Conservation (phyloP, 768 basidiomycete species). For the Multifurca ochricompacta region DNA sequence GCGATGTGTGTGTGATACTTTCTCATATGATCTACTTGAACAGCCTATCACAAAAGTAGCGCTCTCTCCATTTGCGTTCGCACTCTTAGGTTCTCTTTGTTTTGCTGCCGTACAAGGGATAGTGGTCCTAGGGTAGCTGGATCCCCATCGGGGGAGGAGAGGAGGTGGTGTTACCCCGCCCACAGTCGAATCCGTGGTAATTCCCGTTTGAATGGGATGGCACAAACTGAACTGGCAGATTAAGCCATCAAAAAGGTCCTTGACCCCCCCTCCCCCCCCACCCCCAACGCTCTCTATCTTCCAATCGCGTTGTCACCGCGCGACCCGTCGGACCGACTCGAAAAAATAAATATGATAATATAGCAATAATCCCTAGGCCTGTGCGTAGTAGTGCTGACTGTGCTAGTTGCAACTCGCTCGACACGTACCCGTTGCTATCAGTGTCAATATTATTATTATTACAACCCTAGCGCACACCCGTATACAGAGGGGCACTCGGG, state of each 20-base stretch:
- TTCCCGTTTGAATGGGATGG: not conserved
- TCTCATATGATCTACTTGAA: not conserved
- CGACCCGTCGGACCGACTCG: not conserved
- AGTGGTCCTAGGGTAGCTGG: not conserved
- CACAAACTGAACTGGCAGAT: too few species aligned
- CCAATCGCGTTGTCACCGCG: constrained; percentile 11
- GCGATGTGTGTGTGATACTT: not conserved
- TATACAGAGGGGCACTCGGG: not conserved
- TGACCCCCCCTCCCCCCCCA: too few species aligned
- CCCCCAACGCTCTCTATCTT: not conserved
- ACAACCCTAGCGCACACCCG: too few species aligned
- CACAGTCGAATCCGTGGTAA: not conserved
- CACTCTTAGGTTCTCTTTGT: too few species aligned
- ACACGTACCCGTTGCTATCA: too few species aligned
- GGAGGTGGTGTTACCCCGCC: not conserved
- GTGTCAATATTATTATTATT: not conserved
- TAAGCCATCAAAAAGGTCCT: not conserved
- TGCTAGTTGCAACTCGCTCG: too few species aligned
- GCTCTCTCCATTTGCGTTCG: not conserved
- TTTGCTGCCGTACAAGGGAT: not conserved
- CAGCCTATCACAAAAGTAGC: constrained; percentile 1
- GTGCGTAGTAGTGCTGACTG: too few species aligned
- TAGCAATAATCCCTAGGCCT: too few species aligned
- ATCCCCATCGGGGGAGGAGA: too few species aligned
- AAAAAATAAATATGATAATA: too few species aligned